These are phyloP conservation scores for Hypoxylon lienhwacheense DNA, from an alignment of 495 filamentous ascomycete genomes.

Conservation along the genomic window DNA sequence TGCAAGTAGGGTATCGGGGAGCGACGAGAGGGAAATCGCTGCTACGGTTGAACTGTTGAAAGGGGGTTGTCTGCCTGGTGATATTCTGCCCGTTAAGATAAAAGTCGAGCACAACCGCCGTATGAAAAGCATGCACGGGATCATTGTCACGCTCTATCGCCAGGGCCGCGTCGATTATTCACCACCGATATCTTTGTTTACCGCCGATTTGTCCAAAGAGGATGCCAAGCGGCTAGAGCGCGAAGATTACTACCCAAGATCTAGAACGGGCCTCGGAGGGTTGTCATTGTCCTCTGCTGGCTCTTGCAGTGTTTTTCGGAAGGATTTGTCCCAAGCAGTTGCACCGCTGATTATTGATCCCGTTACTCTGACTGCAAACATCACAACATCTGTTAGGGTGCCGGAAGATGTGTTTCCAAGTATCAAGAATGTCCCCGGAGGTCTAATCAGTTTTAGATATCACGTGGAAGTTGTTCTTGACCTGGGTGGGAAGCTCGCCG, in stretches of 20 bases:
- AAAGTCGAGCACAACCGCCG: conserved; percentile 81
- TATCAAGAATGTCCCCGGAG: conserved; percentile 82
- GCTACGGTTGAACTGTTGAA: conserved; percentile 82
- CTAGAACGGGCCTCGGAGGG: conserved; percentile 71
- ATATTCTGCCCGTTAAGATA: conserved; percentile 77
- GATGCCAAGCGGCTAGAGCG: conserved; percentile 61
- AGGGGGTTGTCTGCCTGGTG: conserved; percentile 84
- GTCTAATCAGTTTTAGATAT: conserved; percentile 93
- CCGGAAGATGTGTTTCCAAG: conserved; percentile 93
- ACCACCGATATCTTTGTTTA: conserved; percentile 62
- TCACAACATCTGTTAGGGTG: conserved; percentile 79
- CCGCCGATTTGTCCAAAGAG: conserved; percentile 63
- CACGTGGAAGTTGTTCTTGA: conserved; percentile 91
- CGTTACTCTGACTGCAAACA: conserved; percentile 67
- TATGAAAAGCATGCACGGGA: conserved; percentile 85
- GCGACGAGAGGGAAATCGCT: conserved; percentile 70
- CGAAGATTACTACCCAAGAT: conserved; percentile 81
- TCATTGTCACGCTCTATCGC: conserved; percentile 90
- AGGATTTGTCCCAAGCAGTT: conserved; percentile 86
- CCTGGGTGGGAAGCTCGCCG: conserved; percentile 80
- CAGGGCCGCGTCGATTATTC: conserved; percentile 90
- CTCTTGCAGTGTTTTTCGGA: conserved; percentile 85
- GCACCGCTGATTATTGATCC: conserved; percentile 86
- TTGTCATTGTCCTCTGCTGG: conserved; percentile 79
- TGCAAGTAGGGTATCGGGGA: conserved; percentile 32